These are phyloP conservation scores for Coelastrella sp. DNA, from an alignment of 139 green algal genomes.

Conservation along the genomic window DNA sequence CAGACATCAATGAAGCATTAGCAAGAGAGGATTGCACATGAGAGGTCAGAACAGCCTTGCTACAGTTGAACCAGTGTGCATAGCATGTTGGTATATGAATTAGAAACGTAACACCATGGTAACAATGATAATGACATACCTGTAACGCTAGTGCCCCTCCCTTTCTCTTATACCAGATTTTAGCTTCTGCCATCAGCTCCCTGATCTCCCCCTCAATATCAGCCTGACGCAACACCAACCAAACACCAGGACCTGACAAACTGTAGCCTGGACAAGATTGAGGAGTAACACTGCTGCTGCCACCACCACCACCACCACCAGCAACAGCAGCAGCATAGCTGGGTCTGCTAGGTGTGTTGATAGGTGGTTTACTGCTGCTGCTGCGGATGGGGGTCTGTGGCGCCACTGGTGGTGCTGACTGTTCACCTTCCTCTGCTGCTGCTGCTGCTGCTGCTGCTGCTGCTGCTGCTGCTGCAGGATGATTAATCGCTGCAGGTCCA, in stretches of 20 bases:
- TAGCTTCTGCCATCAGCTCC: slow-evolving; percentile 68
- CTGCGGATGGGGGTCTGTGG: background rate
- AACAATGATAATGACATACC: too few species aligned
- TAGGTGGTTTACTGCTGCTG: background rate
- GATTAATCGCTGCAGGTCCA: background rate
- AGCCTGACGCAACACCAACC: slow-evolving; percentile 54
- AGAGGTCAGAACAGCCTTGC: background rate
- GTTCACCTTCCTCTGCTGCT: background rate
- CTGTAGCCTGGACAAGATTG: slow-evolving; percentile 24
- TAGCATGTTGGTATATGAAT: too few species aligned
- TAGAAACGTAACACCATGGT: too few species aligned
- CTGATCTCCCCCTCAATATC: slow-evolving; percentile 64
- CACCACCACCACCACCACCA: background rate
- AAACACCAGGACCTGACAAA: slow-evolving; percentile 66
- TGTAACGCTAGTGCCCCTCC: slow-evolving; percentile 68
- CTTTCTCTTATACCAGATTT: slow-evolving; percentile 57
- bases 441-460: slow-evolving; percentile 34
- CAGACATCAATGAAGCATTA: background rate
- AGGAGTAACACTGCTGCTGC: too few species aligned
- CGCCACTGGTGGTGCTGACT: background rate
- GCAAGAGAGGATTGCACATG: background rate
- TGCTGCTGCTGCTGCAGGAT: slow-evolving; percentile 4
- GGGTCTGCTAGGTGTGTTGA: background rate
- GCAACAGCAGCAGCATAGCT: background rate
- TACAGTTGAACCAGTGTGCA: too few species aligned